Evolutionary conservation across 352 stramenopile genomes (phyloP), one percentile per base, ranked within the genome.

Genomic region (Phytophthora megakarya): DNA sequence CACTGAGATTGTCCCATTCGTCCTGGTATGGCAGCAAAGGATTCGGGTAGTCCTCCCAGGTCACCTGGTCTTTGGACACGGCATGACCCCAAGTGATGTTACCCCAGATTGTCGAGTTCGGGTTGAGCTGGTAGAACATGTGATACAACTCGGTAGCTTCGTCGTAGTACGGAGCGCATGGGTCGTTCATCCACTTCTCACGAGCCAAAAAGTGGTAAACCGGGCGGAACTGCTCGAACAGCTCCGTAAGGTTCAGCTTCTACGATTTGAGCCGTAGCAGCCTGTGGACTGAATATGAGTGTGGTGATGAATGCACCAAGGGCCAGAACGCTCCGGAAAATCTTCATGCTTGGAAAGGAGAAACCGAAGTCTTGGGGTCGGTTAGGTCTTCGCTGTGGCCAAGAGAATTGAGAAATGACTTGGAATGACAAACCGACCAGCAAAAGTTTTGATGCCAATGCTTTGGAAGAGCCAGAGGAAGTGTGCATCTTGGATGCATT

Each of bases 181-280:
- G 85, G 57, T 93, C 85, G 70, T 93, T 93, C 81, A 91, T 88
- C 84, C 84, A 93, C 67, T 91, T 88, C 51, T 89, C 72, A 40
- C 76, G 80, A 42, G 76, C 65, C 19, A 60, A 57, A 58, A 89
- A 87, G 69, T 90, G 81, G 61, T 79, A 90, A 18, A 85, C 67
- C 1, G 81, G 75, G 23, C 78, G 81, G 62, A 82, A 76, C 71
- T 90, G 80, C 8, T 79, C 51, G 64, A 89, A 89, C n/a, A 67
- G 58, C 10, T 67, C 35, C 16, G 75, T 70, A 18, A 7, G 70
- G 68, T 25, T 55, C 58, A 5, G 78, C 73, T 23, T 75, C 39
- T 35, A 71, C 61, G 15, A 75, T 37, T 61, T 63, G 66, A 15
- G 70, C 68, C 3, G 44, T 56, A n/a, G 38, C 56, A 3, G 46